Base-by-base conservation (phyloP, 345 rosid species). In the Brassica incana region DNA sequence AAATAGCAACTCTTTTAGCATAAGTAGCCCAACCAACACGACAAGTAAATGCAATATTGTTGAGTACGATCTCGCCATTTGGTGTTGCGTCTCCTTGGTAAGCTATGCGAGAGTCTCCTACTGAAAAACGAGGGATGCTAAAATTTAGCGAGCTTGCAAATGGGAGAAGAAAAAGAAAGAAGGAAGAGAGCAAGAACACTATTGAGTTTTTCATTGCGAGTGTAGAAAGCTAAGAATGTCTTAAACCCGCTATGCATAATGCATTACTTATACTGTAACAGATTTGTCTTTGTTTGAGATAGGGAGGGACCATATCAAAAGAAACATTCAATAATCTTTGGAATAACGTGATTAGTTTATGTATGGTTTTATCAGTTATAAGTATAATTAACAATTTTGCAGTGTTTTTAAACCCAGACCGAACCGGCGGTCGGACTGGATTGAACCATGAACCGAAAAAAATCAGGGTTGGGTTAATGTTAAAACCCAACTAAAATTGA, bases 31-130 rank as follows among this genome's bases (percentile, higher is more conserved):
- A 60, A 60, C 65, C 65, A 25, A 60, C 65, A 25, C 65, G 65
- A 60, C 65, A 25, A 25, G 65, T 25, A 11, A 60, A 60, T 25
- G 15, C 65, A 60, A 25, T 30, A 25, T 60, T 25, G 35, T 60
- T 60, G 33, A 60, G 14, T 12, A 25, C 65, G 5, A 60, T 60
- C 15, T 29, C 65, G 65, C 65, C 35, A 60, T 60, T 60, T 60
- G 65, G 65, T 60, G 15, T 60, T 60, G 65, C 33, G 65, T 60
- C 65, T 60, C 65, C 65, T 60, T 60, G 65, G 65, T 25, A 60
- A 60, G 65, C 65, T 60, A 60, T 60, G 65, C 15, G 65, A 60
- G 33, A 5, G 6, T 60, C 65, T 2, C 33, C 65, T 10, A 30
- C 7, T 25, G 30, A 60, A 12, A 60, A 60, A 25, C 33, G 65